Percentiles rank a stretch among this genome's conserved stretches.
These are phyloP conservation scores for Sanghuangporus weigelae DNA, from an alignment of 1,284 basidiomycete species.

Conservation along the genomic window DNA sequence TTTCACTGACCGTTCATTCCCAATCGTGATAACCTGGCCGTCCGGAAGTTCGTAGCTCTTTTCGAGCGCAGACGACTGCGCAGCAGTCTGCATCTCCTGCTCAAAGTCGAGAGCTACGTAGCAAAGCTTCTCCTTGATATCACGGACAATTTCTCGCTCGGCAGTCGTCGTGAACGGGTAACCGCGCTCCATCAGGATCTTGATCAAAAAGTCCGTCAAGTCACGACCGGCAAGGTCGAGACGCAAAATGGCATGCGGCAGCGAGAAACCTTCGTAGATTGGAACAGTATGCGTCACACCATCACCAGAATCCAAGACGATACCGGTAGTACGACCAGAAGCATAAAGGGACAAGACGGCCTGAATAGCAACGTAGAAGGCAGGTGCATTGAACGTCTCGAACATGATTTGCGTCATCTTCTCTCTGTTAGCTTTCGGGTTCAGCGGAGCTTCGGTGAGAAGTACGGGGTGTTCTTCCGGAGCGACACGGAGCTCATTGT, in stretches of 20 bases:
- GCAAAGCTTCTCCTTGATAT: slow-evolving; percentile 71
- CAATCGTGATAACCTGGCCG: slow-evolving; percentile 95
- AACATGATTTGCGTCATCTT: slow-evolving; percentile 99
- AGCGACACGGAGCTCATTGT: slow-evolving; percentile 81
- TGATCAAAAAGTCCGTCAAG: slow-evolving; percentile 89
- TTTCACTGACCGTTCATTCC: slow-evolving; percentile 77
- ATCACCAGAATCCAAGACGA: slow-evolving; percentile 97
- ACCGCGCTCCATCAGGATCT: slow-evolving; percentile 92
- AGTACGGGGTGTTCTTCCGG: slow-evolving; percentile 92
- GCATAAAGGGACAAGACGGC: slow-evolving; percentile 91
- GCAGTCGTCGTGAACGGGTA: slow-evolving; percentile 95
- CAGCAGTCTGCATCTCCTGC: slow-evolving; percentile 88
- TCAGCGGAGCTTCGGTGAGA: slow-evolving; percentile 87
- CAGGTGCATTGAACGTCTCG: slow-evolving; percentile 93
- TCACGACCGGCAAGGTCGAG: slow-evolving; percentile 96
- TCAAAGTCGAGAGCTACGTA: slow-evolving; percentile 68
- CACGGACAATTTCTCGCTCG: slow-evolving; percentile 73
- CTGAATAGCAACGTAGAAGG: slow-evolving; percentile 93
- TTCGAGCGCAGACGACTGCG: slow-evolving; percentile 88
- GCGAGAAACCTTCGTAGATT: slow-evolving; percentile 96
- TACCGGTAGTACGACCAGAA: slow-evolving; percentile 89
- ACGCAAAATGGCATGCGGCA: slow-evolving; percentile 93
- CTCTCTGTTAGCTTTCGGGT: slow-evolving; percentile 93
- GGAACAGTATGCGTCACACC: slow-evolving; percentile 99
- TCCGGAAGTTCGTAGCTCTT: slow-evolving; percentile 97